These are phyloP conservation scores for Diutina pseudorugosa DNA, from an alignment of 1,139 yeast species.

Conservation along the genomic window DNA sequence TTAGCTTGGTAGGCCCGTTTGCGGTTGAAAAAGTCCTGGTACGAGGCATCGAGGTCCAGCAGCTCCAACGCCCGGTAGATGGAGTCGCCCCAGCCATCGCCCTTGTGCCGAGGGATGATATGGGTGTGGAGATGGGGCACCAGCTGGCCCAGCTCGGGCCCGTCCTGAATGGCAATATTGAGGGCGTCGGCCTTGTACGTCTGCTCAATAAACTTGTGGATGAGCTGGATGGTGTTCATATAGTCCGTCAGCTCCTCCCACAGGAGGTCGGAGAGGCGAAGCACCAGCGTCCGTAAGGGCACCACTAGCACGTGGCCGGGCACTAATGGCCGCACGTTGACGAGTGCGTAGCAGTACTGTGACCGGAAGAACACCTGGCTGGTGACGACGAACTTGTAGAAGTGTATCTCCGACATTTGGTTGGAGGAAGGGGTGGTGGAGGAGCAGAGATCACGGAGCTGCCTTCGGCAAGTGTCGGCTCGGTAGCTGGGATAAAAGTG, in stretches of 20 bases:
- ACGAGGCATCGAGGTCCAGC: slow-evolving; percentile 19
- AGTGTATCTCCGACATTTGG: slow-evolving; percentile 10
- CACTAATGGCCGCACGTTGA: slow-evolving; percentile 78
- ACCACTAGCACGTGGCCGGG: slow-evolving; percentile 90
- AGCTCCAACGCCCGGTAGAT: slow-evolving; percentile 52
- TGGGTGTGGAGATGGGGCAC: slow-evolving; percentile 93
- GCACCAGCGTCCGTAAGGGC: slow-evolving; percentile 50
- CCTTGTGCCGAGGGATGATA: slow-evolving; percentile 64
- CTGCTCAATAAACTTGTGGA: slow-evolving; percentile 52
- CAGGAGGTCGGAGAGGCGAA: slow-evolving; percentile 54
- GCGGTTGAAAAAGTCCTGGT: slow-evolving; percentile 20
- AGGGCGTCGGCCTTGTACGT: slow-evolving; percentile 67
- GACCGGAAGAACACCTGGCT: slow-evolving; percentile 51
- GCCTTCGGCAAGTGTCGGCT: too few relatives aligned
- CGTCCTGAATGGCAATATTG: slow-evolving; percentile 90
- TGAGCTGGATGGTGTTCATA: slow-evolving; percentile 61
- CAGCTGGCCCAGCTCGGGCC: slow-evolving; percentile 90
- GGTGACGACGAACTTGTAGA: slow-evolving; percentile 46
- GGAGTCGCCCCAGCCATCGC: slow-evolving; percentile 59
- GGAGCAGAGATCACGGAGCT: too few relatives aligned
- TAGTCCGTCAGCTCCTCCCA: slow-evolving; percentile 67
- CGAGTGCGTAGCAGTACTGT: slow-evolving; percentile 63
- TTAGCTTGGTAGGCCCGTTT: slow-evolving; percentile 13
- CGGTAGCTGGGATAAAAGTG: too few relatives aligned
- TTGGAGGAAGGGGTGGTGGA: too few relatives aligned